Percentiles rank a stretch among this genome's conserved stretches.
These are phyloP conservation scores for Metschnikowia rubicola DNA, from an alignment of 805 yeast genomes.

Conservation along the genomic window DNA sequence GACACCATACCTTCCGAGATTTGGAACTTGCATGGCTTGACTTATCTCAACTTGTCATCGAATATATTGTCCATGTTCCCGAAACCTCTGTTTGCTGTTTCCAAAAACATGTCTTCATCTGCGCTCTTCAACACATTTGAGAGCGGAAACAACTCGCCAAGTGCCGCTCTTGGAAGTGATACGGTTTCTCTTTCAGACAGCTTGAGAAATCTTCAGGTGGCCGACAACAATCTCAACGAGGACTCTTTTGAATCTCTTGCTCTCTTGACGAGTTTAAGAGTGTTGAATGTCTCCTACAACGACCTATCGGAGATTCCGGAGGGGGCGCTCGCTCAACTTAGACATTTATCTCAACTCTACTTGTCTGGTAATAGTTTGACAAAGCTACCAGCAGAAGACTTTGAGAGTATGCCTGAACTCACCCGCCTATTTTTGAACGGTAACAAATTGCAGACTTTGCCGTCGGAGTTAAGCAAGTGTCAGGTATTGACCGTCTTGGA, in stretches of 20 bases:
- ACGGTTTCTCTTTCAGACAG: slow-evolving; percentile 42
- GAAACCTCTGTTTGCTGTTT: slow-evolving; percentile 40
- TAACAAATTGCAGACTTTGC: slow-evolving; percentile 80
- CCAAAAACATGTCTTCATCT: slow-evolving; percentile 31
- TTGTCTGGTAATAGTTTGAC: slow-evolving; percentile 81
- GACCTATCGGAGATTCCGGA: slow-evolving; percentile 77
- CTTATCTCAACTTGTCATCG: slow-evolving; percentile 66
- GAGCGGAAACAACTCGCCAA: background rate
- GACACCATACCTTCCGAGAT: slow-evolving; percentile 63
- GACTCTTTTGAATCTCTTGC: slow-evolving; percentile 69
- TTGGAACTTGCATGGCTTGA: slow-evolving; percentile 58
- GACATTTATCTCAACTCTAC: slow-evolving; percentile 59
- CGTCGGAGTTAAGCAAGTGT: slow-evolving; percentile 80
- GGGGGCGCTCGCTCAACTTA: slow-evolving; percentile 60
- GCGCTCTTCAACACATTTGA: slow-evolving; percentile 9
- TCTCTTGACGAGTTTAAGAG: slow-evolving; percentile 51
- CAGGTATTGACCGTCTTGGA: slow-evolving; percentile 67
- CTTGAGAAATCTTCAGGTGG: slow-evolving; percentile 56
- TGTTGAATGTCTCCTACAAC: slow-evolving; percentile 79
- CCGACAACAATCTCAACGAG: slow-evolving; percentile 83
- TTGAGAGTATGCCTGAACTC: slow-evolving; percentile 58
- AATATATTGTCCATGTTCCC: slow-evolving; percentile 64
- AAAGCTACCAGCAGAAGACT: slow-evolving; percentile 81
- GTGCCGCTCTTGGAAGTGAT: background rate
- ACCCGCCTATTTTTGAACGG: slow-evolving; percentile 69